phyloP scores from a whole-genome alignment of 495 filamentous ascomycete genomes.

The Penicillium coffeae region DNA sequence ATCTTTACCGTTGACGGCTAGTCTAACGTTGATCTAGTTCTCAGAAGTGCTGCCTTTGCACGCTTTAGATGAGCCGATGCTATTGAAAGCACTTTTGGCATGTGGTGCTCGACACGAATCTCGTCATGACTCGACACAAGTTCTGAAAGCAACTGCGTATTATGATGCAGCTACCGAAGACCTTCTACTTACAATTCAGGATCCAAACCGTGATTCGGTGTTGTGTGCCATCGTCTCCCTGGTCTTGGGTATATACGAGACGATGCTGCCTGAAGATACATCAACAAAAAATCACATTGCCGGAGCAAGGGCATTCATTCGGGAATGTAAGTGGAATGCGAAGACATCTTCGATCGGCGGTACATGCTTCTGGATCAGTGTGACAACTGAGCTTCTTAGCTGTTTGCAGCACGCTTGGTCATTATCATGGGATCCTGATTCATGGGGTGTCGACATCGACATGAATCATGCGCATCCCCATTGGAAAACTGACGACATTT shows the following conservation, averaged over 20 bases:
- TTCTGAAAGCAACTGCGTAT: constrained; percentile 72
- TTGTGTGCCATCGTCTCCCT: constrained; percentile 88
- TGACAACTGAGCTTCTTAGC: constrained; percentile 82
- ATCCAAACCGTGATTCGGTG: constrained; percentile 76
- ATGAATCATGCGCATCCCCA: constrained; percentile 47
- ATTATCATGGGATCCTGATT: constrained; percentile 85
- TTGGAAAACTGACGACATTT: constrained; percentile 70
- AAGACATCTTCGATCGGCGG: constrained; percentile 73
- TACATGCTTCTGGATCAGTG: constrained; percentile 93
- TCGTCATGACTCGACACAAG: constrained; percentile 64
- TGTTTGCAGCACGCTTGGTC: constrained; percentile 87
- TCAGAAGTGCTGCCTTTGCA: constrained; percentile 76
- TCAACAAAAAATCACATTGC: constrained; percentile 85
- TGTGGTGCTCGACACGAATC: constrained; percentile 82
- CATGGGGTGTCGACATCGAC: constrained; percentile 86
- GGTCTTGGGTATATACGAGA: constrained; percentile 86
- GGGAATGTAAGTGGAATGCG: constrained; percentile 88
- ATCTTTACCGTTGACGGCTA: not conserved
- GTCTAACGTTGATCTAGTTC: constrained; percentile 46
- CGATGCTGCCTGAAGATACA: constrained; percentile 74
- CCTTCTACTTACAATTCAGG: constrained; percentile 68
- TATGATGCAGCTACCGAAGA: constrained; percentile 77
- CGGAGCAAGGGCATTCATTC: constrained; percentile 81
- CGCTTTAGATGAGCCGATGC: constrained; percentile 77
- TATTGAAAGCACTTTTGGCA: constrained; percentile 87